Conservation (phyloP, 108 stramenopile genomes). For the Discostella pseudostelligera region DNA sequence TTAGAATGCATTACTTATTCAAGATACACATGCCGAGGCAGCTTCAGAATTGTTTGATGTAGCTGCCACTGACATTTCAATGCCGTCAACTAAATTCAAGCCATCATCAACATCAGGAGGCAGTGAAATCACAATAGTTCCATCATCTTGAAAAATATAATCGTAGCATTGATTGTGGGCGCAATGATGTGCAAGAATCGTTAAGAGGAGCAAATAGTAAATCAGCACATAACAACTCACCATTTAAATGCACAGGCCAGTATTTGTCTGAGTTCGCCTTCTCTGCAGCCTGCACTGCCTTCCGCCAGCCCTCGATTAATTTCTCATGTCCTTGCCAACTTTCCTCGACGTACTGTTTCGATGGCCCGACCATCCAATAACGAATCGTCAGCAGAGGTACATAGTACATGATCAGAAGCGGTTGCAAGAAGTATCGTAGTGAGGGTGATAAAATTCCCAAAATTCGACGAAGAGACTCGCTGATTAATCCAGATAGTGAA, state of each 20-base stretch:
- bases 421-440: constrained; percentile 71
- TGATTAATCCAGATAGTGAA: constrained; percentile 45
- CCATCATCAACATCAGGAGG: constrained; percentile 34
- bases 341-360: constrained; percentile 34
- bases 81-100: constrained; percentile 35
- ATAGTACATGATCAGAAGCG: constrained; percentile 67
- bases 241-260: constrained; percentile 56
- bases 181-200: not conserved
- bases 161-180: not conserved
- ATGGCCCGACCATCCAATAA: constrained; percentile 33
- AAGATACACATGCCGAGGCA: too few species aligned
- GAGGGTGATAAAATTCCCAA: constrained; percentile 23
- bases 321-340: constrained; percentile 45
- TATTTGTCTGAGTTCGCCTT: constrained; percentile 45
- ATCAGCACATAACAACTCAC: constrained; percentile 20
- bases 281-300: constrained; percentile 56
- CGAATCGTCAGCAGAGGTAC: constrained; percentile 44
- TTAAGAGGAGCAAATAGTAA: not conserved
- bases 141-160: constrained; percentile 22
- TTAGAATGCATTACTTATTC: too few species aligned
- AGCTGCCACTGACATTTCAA: constrained; percentile 35
- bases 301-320: constrained; percentile 56
- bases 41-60: not conserved
- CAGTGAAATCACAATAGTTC: constrained; percentile 27
- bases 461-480: constrained; percentile 5